Percentiles rank a stretch among this genome's conserved stretches.
phyloP scores from a whole-genome alignment of 2,329 filamentous ascomycete species.

The Myriangium duriaei region DNA sequence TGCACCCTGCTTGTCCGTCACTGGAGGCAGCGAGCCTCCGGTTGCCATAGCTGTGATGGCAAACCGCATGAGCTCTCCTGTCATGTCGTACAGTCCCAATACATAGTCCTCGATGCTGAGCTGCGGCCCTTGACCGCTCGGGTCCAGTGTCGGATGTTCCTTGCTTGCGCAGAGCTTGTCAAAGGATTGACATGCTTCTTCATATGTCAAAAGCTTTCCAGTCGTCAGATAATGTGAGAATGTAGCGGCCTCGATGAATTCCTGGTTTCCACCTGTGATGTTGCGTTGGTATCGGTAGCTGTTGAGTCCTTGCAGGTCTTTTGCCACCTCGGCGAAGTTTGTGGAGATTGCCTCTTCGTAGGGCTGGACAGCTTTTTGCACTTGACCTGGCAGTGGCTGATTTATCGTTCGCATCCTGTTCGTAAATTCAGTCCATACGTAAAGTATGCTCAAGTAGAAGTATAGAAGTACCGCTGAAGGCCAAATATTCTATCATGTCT shows the following conservation, averaged over 20 bases:
- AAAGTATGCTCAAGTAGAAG: too few relatives aligned
- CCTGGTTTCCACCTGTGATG: slow-evolving; percentile 72
- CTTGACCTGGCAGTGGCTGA: slow-evolving; percentile 51
- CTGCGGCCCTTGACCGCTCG: slow-evolving; percentile 37
- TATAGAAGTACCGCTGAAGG: slow-evolving; percentile 58
- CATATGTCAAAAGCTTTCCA: slow-evolving; percentile 59
- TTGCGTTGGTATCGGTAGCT: slow-evolving; percentile 68
- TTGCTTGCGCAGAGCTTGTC: slow-evolving; percentile 18
- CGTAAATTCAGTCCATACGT: not conserved
- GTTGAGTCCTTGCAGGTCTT: slow-evolving; percentile 68
- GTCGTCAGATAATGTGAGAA: slow-evolving; percentile 78
- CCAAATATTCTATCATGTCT: slow-evolving; percentile 56
- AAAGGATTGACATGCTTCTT: slow-evolving; percentile 39
- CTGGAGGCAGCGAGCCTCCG: slow-evolving; percentile 41
- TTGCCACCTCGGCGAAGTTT: slow-evolving; percentile 54
- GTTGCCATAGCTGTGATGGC: slow-evolving; percentile 80
- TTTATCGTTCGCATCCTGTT: slow-evolving; percentile 49
- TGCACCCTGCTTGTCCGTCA: slow-evolving; percentile 22
- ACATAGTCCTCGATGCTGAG: slow-evolving; percentile 77
- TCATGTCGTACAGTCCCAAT: slow-evolving; percentile 83
- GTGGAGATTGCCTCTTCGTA: slow-evolving; percentile 59
- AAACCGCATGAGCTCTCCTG: slow-evolving; percentile 94
- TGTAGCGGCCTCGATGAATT: slow-evolving; percentile 82
- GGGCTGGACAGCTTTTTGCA: slow-evolving; percentile 55
- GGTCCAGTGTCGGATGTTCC: not conserved